Evolutionary conservation across 2,329 filamentous ascomycete genomes (phyloP).

Genomic region (Curvularia lunata): DNA sequence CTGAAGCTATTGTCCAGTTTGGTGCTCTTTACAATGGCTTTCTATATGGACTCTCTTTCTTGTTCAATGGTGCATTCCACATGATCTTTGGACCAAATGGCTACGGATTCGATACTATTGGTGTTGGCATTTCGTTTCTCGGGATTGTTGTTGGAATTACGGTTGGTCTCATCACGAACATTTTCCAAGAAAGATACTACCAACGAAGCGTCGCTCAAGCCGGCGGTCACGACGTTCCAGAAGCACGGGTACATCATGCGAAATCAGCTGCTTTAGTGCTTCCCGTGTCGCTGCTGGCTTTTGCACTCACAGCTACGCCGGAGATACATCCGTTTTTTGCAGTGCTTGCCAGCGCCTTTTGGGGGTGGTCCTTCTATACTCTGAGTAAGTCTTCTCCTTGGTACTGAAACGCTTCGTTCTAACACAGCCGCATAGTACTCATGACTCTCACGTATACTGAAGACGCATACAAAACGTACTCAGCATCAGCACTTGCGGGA

Average conservation of each 20-base stretch:
- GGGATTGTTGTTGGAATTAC: constrained; percentile 52
- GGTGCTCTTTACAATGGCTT: constrained; percentile 59
- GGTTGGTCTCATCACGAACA: constrained; percentile 53
- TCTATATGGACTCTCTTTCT: constrained; percentile 57
- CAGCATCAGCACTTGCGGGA: constrained; percentile 52
- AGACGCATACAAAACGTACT: constrained; percentile 56
- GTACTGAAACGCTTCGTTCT: neutral
- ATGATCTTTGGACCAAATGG: constrained; percentile 57
- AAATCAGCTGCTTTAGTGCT: constrained; percentile 51
- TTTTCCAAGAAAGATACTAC: constrained; percentile 55
- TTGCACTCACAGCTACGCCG: constrained; percentile 46
- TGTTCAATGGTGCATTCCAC: constrained; percentile 58
- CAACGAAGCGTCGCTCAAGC: constrained; percentile 43
- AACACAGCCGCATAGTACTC: constrained; percentile 39
- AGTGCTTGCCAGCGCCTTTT: constrained; percentile 57
- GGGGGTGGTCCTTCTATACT: constrained; percentile 60
- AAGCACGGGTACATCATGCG: constrained; percentile 52
- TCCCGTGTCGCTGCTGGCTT: constrained; percentile 43
- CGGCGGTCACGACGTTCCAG: constrained; percentile 48
- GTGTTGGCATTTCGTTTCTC: constrained; percentile 52
- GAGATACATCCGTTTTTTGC: constrained; percentile 51
- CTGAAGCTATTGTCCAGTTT: constrained; percentile 57
- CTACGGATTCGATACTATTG: constrained; percentile 51
- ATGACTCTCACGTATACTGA: constrained; percentile 59
- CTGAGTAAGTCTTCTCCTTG: constrained; percentile 41